phyloP scores from a whole-genome alignment of 2,329 filamentous ascomycete genomes.

The Talaromyces amestolkiae region DNA sequence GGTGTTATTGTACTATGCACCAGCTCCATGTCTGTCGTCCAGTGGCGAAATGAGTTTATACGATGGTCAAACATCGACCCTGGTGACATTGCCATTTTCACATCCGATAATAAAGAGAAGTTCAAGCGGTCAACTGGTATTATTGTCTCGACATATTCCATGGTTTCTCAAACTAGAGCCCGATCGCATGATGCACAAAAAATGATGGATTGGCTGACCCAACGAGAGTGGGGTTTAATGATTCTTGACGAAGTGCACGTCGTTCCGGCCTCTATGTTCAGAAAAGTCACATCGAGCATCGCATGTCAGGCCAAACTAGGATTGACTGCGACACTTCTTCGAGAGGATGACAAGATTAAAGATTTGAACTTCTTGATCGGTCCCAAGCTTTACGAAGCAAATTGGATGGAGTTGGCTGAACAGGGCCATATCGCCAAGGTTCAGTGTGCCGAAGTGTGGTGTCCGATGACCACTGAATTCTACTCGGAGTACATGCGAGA shows the following conservation, averaged over 20 bases:
- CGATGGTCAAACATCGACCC: conserved; percentile 99
- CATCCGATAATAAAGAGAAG: conserved; percentile 81
- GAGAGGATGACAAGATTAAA: conserved; percentile 97
- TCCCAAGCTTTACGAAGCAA: conserved; percentile 95
- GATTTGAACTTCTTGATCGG: conserved; percentile 97
- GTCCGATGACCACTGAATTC: conserved; percentile 97
- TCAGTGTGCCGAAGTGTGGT: conserved; percentile 98
- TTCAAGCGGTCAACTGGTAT: conserved; percentile 91
- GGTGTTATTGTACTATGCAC: conserved; percentile 93
- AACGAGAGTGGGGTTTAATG: conserved; percentile 94
- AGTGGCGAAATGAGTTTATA: conserved; percentile 94
- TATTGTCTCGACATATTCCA: conserved; percentile 96
- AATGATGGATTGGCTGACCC: conserved; percentile 92
- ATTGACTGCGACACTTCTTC: conserved; percentile 84
- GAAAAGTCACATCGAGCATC: conserved; percentile 87
- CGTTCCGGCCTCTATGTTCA: conserved; percentile 92
- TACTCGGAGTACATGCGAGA: conserved; percentile 86
- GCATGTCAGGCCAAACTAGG: conserved; percentile 95
- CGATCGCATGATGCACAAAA: conserved; percentile 90
- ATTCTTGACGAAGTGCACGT: conserved; percentile 97
- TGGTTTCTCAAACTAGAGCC: conserved; percentile 90
- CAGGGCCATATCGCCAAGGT: conserved; percentile 96
- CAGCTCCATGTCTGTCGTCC: conserved; percentile 94
- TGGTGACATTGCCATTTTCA: conserved; percentile 91
- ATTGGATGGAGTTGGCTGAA: conserved; percentile 98